Base-by-base conservation (phyloP, 352 stramenopile species). In the Pythium vanterpoolii region DNA sequence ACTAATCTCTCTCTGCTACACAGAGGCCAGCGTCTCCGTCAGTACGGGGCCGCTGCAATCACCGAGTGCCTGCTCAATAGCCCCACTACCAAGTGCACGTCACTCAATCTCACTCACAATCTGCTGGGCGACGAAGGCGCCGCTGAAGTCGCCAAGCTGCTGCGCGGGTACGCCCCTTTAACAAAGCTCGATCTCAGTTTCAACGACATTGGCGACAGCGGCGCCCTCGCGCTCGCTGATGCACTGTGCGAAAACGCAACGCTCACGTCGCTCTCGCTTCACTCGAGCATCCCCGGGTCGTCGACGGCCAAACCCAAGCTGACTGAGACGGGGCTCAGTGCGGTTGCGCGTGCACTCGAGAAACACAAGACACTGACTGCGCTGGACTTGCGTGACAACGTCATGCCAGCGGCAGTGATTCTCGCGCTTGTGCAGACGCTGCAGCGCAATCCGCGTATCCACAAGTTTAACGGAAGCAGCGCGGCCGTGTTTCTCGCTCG, bases 171-270 rank as follows among this genome's bases (percentile, higher is more conserved):
- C 43, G 21, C 64, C 2, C 56, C 16, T 1, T 60, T 92, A 3
- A 62, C 68, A 27, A 71, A 73, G 9, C 60, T 92, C 7, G 74
- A 90, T 36, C n/a, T 92, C 23, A 89, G 82, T 56, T 82, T 85
- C 56, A 92, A 92, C 53, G 76, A 81, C 51, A 89, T 92, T 56
- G 76, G 77, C 1, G 76, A 92, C 55, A 38, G 48, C 19, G 82
- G 82, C 10, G 74, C 71, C 1, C 42, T 62, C 11, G 70, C 51
- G 2, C 39, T 92, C 1, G 77, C 72, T 1, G 67, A 85, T 16
- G 72, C 74, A 10, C 43, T 92, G 13, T 36, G 26, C 3, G 36
- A 57, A 6, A 91, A 91, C 42, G 50, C 55, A 0, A 82, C 79
- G 1, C 64, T 91, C 14, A 53, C 54, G n/a, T 66, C 64, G 5